A percentile compares a stretch with the other conserved stretches of the same genome.
Evolutionary conservation across 768 basidiomycete genomes (phyloP).

Genomic region (Leccinum uliginosum): DNA sequence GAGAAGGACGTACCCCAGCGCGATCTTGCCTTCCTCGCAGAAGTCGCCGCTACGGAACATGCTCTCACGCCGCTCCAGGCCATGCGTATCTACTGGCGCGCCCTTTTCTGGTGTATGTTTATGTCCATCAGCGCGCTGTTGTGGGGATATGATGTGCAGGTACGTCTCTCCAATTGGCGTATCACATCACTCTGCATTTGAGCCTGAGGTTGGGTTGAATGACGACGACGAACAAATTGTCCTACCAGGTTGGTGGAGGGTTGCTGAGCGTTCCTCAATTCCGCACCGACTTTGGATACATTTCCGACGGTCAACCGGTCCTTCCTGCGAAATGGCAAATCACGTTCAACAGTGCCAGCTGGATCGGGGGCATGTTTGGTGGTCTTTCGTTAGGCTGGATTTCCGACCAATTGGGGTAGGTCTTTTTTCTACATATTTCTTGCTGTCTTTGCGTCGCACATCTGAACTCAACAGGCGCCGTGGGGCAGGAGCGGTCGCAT

Average conservation of each 20-base stretch:
- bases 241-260: slow-evolving; percentile 16
- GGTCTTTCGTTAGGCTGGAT: slow-evolving; percentile 23
- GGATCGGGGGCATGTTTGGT: slow-evolving; percentile 25
- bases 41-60: slow-evolving; percentile 20
- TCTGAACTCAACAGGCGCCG: slow-evolving; percentile 14
- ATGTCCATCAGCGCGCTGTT: slow-evolving; percentile 23
- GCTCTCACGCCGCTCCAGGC: slow-evolving; percentile 18
- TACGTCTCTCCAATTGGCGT: background rate
- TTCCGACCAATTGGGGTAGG: slow-evolving; percentile 19
- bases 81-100: slow-evolving; percentile 23
- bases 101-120: slow-evolving; percentile 22
- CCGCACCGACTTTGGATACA: slow-evolving; percentile 25
- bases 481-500: slow-evolving; percentile 21
- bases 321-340: slow-evolving; percentile 28
- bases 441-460: background rate
- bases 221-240: background rate
- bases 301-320: background rate
- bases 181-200: background rate
- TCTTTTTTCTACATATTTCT: background rate
- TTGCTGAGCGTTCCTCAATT: slow-evolving; percentile 22
- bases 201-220: background rate
- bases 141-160: slow-evolving; percentile 26
- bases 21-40: slow-evolving; percentile 20
- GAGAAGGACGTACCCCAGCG: slow-evolving; percentile 1
- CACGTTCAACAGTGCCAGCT: slow-evolving; percentile 24